These are phyloP conservation scores for Tylopilus balloui DNA, from an alignment of 768 basidiomycete genomes.

Conservation along the genomic window DNA sequence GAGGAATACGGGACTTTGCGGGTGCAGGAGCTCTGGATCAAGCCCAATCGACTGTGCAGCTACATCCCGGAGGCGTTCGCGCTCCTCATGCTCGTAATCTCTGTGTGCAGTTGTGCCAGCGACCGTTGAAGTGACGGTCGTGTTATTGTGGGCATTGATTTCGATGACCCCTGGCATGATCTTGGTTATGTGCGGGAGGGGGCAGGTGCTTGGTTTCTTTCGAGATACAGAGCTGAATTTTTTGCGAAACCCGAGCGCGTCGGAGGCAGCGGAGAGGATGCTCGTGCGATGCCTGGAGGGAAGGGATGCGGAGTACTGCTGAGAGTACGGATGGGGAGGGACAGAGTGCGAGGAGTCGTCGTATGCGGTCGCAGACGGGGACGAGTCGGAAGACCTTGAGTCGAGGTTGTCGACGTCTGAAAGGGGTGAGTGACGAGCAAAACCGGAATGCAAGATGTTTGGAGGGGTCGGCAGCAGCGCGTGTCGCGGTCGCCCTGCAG, in stretches of 20 bases:
- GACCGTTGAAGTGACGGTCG: slow-evolving; percentile 12
- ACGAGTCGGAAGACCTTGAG: slow-evolving; percentile 13
- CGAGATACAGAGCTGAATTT: slow-evolving; percentile 41
- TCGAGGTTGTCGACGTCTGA: slow-evolving; percentile 13
- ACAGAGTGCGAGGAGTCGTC: slow-evolving; percentile 9
- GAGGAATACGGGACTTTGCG: slow-evolving; percentile 20
- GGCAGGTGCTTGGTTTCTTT: slow-evolving; percentile 33
- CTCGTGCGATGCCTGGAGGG: slow-evolving; percentile 39
- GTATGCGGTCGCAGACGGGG: slow-evolving; percentile 12
- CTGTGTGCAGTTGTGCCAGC: slow-evolving; percentile 23
- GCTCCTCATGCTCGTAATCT: slow-evolving; percentile 67
- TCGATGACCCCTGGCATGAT: slow-evolving; percentile 70
- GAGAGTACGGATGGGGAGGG: slow-evolving; percentile 5
- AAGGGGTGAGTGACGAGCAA: slow-evolving; percentile 6
- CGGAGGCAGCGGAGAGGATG: slow-evolving; percentile 51
- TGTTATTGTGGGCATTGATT: slow-evolving; percentile 37
- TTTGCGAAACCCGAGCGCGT: slow-evolving; percentile 41
- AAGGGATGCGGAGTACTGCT: slow-evolving; percentile 4
- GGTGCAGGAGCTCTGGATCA: slow-evolving; percentile 46
- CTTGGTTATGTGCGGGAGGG: slow-evolving; percentile 32
- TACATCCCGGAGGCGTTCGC: slow-evolving; percentile 67
- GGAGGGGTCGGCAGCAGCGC: too few species aligned
- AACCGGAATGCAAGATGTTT: background rate
- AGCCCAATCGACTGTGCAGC: slow-evolving; percentile 77
- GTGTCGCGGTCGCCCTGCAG: too few species aligned